Conservation (phyloP, 805 yeast species). For the Kodamaea kakaduensis region DNA sequence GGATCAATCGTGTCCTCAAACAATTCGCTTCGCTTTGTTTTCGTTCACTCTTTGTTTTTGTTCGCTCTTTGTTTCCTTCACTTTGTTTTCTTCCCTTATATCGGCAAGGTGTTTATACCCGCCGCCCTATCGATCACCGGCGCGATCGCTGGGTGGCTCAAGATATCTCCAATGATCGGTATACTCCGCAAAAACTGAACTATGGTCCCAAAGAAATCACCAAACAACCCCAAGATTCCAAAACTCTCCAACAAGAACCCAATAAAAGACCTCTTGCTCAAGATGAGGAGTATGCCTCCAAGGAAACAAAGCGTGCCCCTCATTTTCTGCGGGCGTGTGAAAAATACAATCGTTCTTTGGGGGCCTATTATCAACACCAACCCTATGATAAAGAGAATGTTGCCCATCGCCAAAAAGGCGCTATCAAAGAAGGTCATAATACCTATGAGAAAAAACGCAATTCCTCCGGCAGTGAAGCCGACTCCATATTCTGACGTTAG, state of each 20-base stretch:
- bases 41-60: neutral
- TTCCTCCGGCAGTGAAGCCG: slow-evolving; percentile 84
- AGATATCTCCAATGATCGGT: slow-evolving; percentile 82
- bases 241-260: slow-evolving; percentile 83
- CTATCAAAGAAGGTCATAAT: slow-evolving; percentile 83
- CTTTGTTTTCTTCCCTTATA: slow-evolving; percentile 16
- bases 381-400: slow-evolving; percentile 76
- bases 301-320: slow-evolving; percentile 81
- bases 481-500: slow-evolving; percentile 72
- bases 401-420: slow-evolving; percentile 85
- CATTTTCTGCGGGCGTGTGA: slow-evolving; percentile 80
- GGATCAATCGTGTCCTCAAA: no score
- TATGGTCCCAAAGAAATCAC: slow-evolving; percentile 88
- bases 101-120: slow-evolving; percentile 41
- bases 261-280: slow-evolving; percentile 69
- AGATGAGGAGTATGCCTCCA: slow-evolving; percentile 70
- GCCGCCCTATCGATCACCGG: slow-evolving; percentile 53
- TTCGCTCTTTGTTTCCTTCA: neutral
- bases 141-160: slow-evolving; percentile 77
- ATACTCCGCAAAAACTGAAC: slow-evolving; percentile 81
- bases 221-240: slow-evolving; percentile 89
- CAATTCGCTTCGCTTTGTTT: no score
- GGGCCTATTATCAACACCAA: slow-evolving; percentile 83
- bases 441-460: slow-evolving; percentile 75
- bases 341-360: slow-evolving; percentile 74